These are phyloP conservation scores for Dalechampia spathulata DNA, from an alignment of 441 rosid species.

Conservation along the genomic window DNA sequence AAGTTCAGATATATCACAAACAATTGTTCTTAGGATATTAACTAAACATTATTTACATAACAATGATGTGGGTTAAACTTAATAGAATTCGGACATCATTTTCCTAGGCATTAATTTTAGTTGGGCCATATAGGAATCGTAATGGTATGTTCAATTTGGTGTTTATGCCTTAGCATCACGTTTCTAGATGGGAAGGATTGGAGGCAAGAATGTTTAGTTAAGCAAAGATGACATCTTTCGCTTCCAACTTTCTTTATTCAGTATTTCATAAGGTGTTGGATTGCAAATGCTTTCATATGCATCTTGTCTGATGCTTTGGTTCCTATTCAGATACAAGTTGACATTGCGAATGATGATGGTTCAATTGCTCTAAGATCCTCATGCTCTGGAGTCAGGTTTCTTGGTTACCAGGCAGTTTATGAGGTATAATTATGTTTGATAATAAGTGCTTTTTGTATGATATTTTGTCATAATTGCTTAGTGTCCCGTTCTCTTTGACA, in stretches of 20 bases:
- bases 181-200: neutral
- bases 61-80: too few relatives aligned
- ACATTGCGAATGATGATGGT: slow-evolving; percentile 45
- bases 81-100: too few relatives aligned
- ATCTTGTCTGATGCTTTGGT: slow-evolving; percentile 12
- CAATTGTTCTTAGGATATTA: neutral
- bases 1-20: neutral
- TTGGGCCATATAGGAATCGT: too few relatives aligned
- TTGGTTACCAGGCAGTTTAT: slow-evolving; percentile 78
- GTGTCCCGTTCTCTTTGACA: neutral
- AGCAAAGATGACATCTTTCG: neutral
- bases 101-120: neutral
- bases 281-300: slow-evolving; percentile 2
- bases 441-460: neutral
- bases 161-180: neutral
- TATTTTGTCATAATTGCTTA: slow-evolving; percentile 6
- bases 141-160: too few relatives aligned
- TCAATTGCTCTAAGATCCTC: slow-evolving; percentile 67
- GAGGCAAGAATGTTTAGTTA: neutral
- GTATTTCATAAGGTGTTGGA: neutral
- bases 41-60: too few relatives aligned
- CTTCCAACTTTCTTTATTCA: neutral
- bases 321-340: slow-evolving; percentile 65
- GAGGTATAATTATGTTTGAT: slow-evolving; percentile 42
- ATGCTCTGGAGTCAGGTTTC: slow-evolving; percentile 63